Evolutionary conservation across 2,329 filamentous ascomycete species (phyloP).

Genomic region (Raffaelea ambrosiae): DNA sequence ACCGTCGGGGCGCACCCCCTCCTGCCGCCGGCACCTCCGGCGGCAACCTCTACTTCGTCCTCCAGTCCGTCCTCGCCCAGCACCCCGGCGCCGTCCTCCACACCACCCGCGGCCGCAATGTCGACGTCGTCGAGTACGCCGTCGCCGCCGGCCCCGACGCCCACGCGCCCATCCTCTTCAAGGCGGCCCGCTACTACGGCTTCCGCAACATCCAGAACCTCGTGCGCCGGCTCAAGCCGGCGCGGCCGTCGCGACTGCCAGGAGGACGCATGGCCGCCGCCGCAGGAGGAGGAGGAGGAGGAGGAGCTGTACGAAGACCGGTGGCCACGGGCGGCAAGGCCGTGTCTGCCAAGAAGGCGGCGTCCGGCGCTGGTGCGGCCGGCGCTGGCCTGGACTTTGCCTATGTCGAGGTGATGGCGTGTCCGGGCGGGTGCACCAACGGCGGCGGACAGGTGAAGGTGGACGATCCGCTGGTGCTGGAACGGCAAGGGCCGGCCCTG

Average conservation of each 20-base stretch:
- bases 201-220: slow-evolving; percentile 98
- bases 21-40: slow-evolving; percentile 70
- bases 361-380: slow-evolving; percentile 21
- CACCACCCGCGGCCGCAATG: slow-evolving; percentile 70
- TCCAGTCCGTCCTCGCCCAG: slow-evolving; percentile 62
- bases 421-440: slow-evolving; percentile 96
- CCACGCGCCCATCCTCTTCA: slow-evolving; percentile 47
- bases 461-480: slow-evolving; percentile 60
- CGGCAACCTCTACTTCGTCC: slow-evolving; percentile 78
- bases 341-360: background rate
- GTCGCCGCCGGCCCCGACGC: slow-evolving; percentile 48
- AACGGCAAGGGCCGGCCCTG: slow-evolving; percentile 35
- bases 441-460: slow-evolving; percentile 93
- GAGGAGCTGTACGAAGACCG: slow-evolving; percentile 22
- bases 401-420: slow-evolving; percentile 99
- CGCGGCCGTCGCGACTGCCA: slow-evolving; percentile 68
- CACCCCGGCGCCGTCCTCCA: slow-evolving; percentile 66
- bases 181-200: slow-evolving; percentile 86
- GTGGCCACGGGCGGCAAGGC: slow-evolving; percentile 27
- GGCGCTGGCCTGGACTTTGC: slow-evolving; percentile 58
- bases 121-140: slow-evolving; percentile 81
- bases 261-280: slow-evolving; percentile 59
- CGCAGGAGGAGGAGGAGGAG: background rate
- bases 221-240: slow-evolving; percentile 82
- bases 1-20: slow-evolving; percentile 32